Evolutionary conservation across 78 protist genomes (phyloP).

Genomic region (Emiliania huxleyi): DNA sequence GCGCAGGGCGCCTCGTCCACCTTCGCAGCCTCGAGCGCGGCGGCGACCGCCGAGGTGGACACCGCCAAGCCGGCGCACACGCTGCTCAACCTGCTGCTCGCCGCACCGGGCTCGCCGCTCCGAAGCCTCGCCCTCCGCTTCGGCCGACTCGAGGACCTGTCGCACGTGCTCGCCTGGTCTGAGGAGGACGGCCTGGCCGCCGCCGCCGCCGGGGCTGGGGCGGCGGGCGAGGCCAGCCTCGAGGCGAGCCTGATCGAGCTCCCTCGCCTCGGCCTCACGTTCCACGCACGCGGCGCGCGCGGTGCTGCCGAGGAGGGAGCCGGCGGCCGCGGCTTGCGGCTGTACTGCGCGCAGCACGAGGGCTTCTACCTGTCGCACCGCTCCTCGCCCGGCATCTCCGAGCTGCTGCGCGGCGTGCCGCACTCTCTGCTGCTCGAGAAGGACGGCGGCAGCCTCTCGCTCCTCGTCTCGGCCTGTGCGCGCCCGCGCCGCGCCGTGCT

Average conservation of each 20-base stretch:
- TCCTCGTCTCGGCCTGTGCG: background rate
- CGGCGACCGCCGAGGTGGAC: background rate
- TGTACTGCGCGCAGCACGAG: background rate
- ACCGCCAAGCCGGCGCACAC: background rate
- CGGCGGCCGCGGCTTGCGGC: background rate
- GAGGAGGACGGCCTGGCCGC: background rate
- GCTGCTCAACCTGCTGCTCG: background rate
- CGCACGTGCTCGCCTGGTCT: background rate
- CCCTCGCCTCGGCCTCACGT: background rate
- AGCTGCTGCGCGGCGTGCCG: background rate
- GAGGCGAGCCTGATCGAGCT: background rate
- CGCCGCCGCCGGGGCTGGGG: too few relatives aligned
- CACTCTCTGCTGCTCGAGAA: background rate
- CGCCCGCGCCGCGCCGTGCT: background rate
- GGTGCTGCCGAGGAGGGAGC: too few relatives aligned
- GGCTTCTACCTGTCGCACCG: background rate
- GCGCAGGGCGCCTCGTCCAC: background rate
- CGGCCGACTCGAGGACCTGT: background rate
- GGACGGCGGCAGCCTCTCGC: background rate
- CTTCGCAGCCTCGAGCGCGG: background rate
- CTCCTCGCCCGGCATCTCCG: background rate
- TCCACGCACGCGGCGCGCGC: background rate
- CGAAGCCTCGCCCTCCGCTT: background rate
- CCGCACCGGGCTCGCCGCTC: background rate
- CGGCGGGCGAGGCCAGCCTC: background rate